Conservation (phyloP, 2,329 filamentous ascomycete genomes). For the Lecanosticta acicola region DNA sequence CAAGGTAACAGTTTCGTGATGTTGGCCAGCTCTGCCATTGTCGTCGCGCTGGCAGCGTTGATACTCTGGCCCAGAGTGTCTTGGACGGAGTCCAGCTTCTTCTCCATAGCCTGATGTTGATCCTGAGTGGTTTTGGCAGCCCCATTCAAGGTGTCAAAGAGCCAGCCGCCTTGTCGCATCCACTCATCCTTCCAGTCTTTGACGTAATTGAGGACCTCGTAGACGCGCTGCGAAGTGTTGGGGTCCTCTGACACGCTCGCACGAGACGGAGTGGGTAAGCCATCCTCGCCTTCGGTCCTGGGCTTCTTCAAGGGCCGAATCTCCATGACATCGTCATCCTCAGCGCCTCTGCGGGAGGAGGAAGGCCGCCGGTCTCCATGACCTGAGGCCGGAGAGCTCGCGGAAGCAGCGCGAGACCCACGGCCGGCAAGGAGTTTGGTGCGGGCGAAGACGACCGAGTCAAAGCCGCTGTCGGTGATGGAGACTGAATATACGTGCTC, state of each 20-base stretch:
- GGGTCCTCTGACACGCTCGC: slow-evolving; percentile 14
- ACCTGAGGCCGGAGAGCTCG: slow-evolving; percentile 7
- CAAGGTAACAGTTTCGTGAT: slow-evolving; percentile 34
- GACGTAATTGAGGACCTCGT: slow-evolving; percentile 14
- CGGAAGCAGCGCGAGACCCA: slow-evolving; percentile 2
- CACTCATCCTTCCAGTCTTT: slow-evolving; percentile 25
- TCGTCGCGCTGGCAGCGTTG: slow-evolving; percentile 22
- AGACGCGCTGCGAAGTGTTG: slow-evolving; percentile 7
- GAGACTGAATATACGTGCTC: slow-evolving; percentile 22
- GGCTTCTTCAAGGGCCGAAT: slow-evolving; percentile 16
- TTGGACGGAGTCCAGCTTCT: slow-evolving; percentile 21
- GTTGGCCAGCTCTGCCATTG: slow-evolving; percentile 25
- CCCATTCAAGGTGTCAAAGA: slow-evolving; percentile 25
- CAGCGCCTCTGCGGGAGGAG: slow-evolving; percentile 3
- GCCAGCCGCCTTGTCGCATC: slow-evolving; percentile 28
- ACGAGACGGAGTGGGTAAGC: background rate
- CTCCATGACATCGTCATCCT: slow-evolving; percentile 17
- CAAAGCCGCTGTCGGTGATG: slow-evolving; percentile 17
- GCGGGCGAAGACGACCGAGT: slow-evolving; percentile 15
- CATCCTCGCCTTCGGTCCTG: slow-evolving; percentile 14
- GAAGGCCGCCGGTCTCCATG: slow-evolving; percentile 5
- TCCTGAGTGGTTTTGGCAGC: slow-evolving; percentile 13
- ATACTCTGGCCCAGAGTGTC: slow-evolving; percentile 25
- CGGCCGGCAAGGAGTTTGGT: slow-evolving; percentile 7
- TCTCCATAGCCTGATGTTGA: slow-evolving; percentile 11